phyloP scores from a whole-genome alignment of 148 eudicot species.

The Rhododendron williamsianum region DNA sequence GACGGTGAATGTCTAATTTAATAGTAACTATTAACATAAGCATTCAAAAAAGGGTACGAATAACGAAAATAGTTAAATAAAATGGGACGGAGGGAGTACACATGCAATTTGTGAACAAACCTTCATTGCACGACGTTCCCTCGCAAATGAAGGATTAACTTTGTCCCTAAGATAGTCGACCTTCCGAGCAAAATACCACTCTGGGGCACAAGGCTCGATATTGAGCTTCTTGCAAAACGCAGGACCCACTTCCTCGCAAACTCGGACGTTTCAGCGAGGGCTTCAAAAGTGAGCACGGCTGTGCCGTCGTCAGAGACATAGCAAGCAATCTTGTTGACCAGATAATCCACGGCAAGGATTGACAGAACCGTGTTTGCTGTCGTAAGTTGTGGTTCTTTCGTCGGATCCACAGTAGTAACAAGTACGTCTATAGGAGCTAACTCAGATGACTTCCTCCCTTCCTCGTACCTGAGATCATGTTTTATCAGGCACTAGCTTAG shows the following conservation, averaged over 20 bases:
- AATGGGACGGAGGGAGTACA: too few relatives aligned
- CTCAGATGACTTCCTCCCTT: constrained; percentile 94
- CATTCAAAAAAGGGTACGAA: too few relatives aligned
- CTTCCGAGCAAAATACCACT: constrained; percentile 90
- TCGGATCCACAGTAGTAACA: constrained; percentile 94
- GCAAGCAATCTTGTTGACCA: constrained; percentile 35
- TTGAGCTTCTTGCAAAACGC: constrained; percentile 74
- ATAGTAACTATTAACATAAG: too few relatives aligned
- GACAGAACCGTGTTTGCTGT: constrained; percentile 87
- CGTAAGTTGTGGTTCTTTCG: constrained; percentile 94
- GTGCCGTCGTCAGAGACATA: constrained; percentile 72
- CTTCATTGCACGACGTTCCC: constrained; percentile 78
- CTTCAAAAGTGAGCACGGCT: constrained; percentile 95
- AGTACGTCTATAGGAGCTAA: constrained; percentile 75
- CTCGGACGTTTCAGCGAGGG: constrained; percentile 83
- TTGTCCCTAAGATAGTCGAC: constrained; percentile 87
- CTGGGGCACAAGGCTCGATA: constrained; percentile 97
- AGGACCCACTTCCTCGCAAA: constrained; percentile 93
- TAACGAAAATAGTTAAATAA: too few relatives aligned
- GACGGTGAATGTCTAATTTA: too few relatives aligned
- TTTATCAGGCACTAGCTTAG: too few relatives aligned
- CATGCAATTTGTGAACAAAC: constrained; percentile 31
- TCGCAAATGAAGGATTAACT: constrained; percentile 57
- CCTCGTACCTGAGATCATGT: too few relatives aligned
- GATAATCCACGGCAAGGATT: constrained; percentile 94